Evolutionary conservation across 805 yeast species (phyloP).

Genomic region (Pichia kluyveri): DNA sequence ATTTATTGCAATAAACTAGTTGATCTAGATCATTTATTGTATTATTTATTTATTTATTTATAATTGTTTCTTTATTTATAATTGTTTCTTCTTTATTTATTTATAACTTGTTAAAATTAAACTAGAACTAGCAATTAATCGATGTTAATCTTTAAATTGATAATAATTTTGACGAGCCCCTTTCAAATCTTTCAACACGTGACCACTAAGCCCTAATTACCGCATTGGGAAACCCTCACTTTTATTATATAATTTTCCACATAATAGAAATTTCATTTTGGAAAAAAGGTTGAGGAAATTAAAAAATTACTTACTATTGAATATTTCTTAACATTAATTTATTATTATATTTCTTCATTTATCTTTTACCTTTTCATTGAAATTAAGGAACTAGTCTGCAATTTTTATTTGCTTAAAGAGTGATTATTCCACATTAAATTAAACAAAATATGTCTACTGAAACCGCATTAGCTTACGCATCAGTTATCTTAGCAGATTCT

Average conservation of each 20-base stretch:
- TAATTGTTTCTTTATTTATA: neutral
- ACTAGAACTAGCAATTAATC: no score
- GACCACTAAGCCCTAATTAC: no score
- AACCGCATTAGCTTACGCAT: conserved; percentile 95
- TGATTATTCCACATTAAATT: conserved; percentile 29
- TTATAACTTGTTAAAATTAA: no score
- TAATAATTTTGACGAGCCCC: no score
- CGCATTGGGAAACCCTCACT: no score
- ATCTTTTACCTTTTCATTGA: neutral
- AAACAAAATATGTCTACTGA: conserved; percentile 61
- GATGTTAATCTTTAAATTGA: no score
- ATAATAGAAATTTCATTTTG: no score
- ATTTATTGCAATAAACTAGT: neutral
- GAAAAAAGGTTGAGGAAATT: no score
- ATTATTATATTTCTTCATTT: neutral
- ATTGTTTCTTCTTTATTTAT: neutral
- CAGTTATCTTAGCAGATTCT: conserved; percentile 95
- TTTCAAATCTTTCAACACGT: no score
- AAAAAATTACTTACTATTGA: no score
- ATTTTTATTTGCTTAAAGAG: conserved; percentile 29
- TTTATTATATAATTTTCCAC: no score
- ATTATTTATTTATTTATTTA: neutral
- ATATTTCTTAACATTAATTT: no score
- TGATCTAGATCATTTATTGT: neutral
- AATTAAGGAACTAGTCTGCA: conserved; percentile 32